Base-by-base conservation (phyloP, 768 basidiomycete species). In the Leccinum arenicola region DNA sequence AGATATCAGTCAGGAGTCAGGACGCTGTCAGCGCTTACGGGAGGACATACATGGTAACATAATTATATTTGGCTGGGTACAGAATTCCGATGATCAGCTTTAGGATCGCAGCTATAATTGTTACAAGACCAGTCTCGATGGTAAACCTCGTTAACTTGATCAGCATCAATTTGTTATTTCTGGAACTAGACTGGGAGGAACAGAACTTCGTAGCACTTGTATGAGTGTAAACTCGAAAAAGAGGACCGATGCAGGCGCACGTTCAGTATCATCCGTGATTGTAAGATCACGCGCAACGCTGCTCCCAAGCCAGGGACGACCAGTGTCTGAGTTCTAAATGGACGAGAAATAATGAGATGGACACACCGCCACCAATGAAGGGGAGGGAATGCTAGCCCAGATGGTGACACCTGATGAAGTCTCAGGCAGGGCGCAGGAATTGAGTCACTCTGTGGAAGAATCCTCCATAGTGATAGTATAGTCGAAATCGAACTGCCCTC, bases 401-500 rank as follows among this genome's bases (percentile, higher is more conserved):
- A 33, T 33, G 33, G 11, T 33, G 33, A 33, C 33, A 33, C 33
- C 33, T 12, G 33, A 5, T 33, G 33, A 11, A 33, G 11, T 11
- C 11, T 14, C 35, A 55, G 49, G 54, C 23, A 3, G 3, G 45
- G 11, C 29, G 64, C 58, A 19, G 29, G 19, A 25, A 57, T 36
- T 6, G 8, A 54, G 2, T 0, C 12, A 4, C 17, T 3, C 64
- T 66, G 50, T 35, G 15, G 5, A 31, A 11, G n/a, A 31, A 17
- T 0, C 54, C 57, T 65, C 61, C 56, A 63, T 1, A 3, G 55
- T 35, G 35, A 68, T 54, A 11, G 68, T 68, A n/a, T n/a, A n/a
- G n/a, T n/a, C 38, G 68, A 71, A 17, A 80, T 68, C 23, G 72
- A 70, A 21, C 75, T 67, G n/a, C 61, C 62, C 40, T 68, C 70